Conservation (phyloP, 371 early-diverging fungal species). For the Lichtheimia ornata region DNA sequence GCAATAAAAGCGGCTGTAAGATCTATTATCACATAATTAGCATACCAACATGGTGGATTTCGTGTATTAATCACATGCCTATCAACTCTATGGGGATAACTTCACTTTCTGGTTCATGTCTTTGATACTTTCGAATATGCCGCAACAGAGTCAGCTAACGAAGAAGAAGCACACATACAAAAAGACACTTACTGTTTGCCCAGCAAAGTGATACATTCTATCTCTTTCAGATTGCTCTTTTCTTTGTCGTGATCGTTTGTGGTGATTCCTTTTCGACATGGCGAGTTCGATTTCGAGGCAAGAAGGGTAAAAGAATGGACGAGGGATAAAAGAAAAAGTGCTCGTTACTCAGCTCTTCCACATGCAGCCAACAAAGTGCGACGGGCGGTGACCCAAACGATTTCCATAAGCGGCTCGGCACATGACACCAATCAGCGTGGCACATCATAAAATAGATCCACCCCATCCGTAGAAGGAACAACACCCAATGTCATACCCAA, state of each 20-base stretch:
- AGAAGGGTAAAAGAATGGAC: constrained; percentile 8
- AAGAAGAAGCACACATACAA: neutral
- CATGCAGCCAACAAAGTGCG: no score
- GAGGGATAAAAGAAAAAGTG: neutral
- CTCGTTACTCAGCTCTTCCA: no score
- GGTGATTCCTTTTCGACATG: constrained; percentile 20
- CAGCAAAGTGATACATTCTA: constrained; percentile 21
- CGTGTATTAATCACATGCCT: constrained; percentile 27
- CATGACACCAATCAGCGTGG: no score
- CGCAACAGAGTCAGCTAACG: neutral
- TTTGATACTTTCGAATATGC: neutral
- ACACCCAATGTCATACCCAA: no score
- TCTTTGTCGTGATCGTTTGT: constrained; percentile 27
- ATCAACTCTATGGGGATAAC: constrained; percentile 55
- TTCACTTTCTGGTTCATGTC: neutral
- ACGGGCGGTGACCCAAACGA: no score
- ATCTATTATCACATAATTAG: constrained; percentile 25
- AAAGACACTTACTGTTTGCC: constrained; percentile 23
- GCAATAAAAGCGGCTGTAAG: constrained; percentile 54
- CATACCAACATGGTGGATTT: neutral
- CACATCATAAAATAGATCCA: no score
- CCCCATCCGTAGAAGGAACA: no score
- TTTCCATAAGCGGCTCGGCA: no score
- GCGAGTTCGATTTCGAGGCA: neutral
- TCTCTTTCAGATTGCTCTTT: constrained; percentile 48